Evolutionary conservation across 441 rosid species (phyloP), one percentile per base, ranked within the genome.

Genomic region (Syzygium malaccense): DNA sequence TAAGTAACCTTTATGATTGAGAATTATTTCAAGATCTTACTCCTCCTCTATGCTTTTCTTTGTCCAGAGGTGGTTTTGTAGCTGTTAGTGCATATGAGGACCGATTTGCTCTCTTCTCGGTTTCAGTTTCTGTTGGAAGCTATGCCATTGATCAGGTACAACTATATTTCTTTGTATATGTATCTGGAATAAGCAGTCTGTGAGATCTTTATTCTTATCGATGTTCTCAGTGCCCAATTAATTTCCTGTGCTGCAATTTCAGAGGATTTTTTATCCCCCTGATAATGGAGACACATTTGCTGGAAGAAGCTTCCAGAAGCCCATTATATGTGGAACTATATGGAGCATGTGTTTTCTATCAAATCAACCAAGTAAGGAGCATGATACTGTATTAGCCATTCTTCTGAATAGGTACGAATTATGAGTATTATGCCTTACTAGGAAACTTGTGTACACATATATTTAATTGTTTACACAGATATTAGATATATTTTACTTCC

Each of bases 311-410:
- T 32, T 86, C 68, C 94, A 90, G 62, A 93, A 90, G 90, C 89
- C 89, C 56, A 88, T 83, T 87, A 91, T 95, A 90, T 90, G 93
- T 91, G 99, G 99, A 90, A 95, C 99, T 90, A 96, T 98, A 91
- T 98, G 99, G 99, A 96, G 99, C 96, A 96, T 98, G 96, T 96
- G 99, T 93, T 98, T 98, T 92, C 94, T 98, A 91, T 95, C 99
- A 88, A 92, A 90, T 91, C 94, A 93, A 79, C 89, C 94, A 91
- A 93, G 92, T 92, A 93, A 94, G 94, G 97, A 94, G 91, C 94
- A 94, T 85, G 94, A 92, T 94, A 96, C 99, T 87, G 93, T 97
- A 89, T 93, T 98, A 91, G 99, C 99, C 92, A 88, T 98, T 92
- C 91, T 98, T 92, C 90, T 95, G 90, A 96, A 95, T 94, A 97